These are phyloP conservation scores for Yarrowia deformans DNA, from an alignment of 805 yeast genomes.

Conservation along the genomic window DNA sequence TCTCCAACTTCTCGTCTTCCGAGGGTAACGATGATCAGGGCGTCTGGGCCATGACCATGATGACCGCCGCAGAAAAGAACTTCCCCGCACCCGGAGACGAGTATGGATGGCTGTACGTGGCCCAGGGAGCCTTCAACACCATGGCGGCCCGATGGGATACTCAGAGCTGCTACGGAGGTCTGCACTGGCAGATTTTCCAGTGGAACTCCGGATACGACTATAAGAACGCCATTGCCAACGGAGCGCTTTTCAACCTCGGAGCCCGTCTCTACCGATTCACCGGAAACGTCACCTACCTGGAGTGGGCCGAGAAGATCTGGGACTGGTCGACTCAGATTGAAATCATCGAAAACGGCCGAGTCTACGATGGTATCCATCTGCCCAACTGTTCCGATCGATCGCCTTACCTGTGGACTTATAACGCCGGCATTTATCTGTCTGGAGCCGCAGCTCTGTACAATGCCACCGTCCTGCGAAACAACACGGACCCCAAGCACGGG, in stretches of 20 bases:
- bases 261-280: constrained; percentile 86
- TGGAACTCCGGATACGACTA: constrained; percentile 90
- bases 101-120: constrained; percentile 73
- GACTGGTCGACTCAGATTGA: constrained; percentile 69
- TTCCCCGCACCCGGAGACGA: constrained; percentile 71
- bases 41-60: constrained; percentile 87
- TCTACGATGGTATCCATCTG: constrained; percentile 77
- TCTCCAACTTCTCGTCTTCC: constrained; percentile 78
- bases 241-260: constrained; percentile 78
- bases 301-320: constrained; percentile 75
- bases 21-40: constrained; percentile 96
- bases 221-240: constrained; percentile 88
- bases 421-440: constrained; percentile 70
- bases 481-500: constrained; percentile 59
- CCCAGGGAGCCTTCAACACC: constrained; percentile 87
- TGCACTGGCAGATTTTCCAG: constrained; percentile 90
- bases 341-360: constrained; percentile 52
- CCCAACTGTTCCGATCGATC: constrained; percentile 59
- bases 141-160: constrained; percentile 83
- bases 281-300: constrained; percentile 70
- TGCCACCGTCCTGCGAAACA: constrained; percentile 45
- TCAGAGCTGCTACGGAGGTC: constrained; percentile 71
- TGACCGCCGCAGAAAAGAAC: constrained; percentile 84
- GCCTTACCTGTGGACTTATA: constrained; percentile 73
- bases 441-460: constrained; percentile 76